These are phyloP conservation scores for Porphyrellus sp. DNA, from an alignment of 1,284 basidiomycete species.

Conservation along the genomic window DNA sequence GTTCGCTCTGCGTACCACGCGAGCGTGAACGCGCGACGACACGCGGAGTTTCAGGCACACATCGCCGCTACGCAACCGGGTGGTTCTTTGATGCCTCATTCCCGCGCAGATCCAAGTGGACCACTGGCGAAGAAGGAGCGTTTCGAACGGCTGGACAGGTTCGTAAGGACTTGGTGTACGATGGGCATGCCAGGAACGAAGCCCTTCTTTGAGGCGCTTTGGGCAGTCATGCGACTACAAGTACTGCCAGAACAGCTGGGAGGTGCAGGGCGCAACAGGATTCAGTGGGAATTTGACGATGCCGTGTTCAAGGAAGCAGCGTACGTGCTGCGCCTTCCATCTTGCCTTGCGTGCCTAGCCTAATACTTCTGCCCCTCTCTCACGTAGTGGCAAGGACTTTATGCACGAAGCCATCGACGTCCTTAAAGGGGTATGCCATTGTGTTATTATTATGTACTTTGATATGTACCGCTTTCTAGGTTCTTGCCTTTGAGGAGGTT, in stretches of 20 bases:
- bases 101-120: constrained; percentile 58
- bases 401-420: constrained; percentile 79
- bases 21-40: constrained; percentile 61
- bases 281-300: constrained; percentile 81
- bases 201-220: constrained; percentile 75
- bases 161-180: constrained; percentile 73
- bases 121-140: constrained; percentile 69
- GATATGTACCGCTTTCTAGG: constrained; percentile 37
- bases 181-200: constrained; percentile 77
- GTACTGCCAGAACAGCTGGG: constrained; percentile 68
- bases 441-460: constrained; percentile 14
- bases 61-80: constrained; percentile 68
- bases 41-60: constrained; percentile 75
- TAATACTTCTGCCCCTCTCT: constrained; percentile 18
- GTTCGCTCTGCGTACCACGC: constrained; percentile 75
- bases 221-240: constrained; percentile 72
- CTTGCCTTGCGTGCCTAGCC: neutral
- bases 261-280: constrained; percentile 61
- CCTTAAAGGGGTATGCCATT: constrained; percentile 69
- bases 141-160: constrained; percentile 64
- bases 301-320: constrained; percentile 81
- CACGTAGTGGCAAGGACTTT: constrained; percentile 72
- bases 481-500: constrained; percentile 64
- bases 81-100: constrained; percentile 66
- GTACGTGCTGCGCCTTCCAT: constrained; percentile 45